A percentile compares a stretch with the other conserved stretches of the same genome.
Evolutionary conservation across 2,329 filamentous ascomycete species (phyloP).

Genomic region (Pseudogymnoascus sp.): DNA sequence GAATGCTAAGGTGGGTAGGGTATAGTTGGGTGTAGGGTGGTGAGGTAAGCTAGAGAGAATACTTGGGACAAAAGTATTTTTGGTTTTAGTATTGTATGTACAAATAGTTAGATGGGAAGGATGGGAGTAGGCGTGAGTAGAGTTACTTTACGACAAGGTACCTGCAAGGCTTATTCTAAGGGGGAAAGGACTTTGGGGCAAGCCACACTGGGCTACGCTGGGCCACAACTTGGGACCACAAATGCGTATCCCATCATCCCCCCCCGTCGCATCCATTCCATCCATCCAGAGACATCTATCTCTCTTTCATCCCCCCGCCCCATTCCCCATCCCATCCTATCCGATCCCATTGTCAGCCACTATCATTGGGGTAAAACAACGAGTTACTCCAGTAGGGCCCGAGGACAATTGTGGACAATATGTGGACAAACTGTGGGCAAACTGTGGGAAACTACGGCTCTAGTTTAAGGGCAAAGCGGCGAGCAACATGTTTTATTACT

Average conservation of each 20-base stretch:
- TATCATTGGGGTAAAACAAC: neutral
- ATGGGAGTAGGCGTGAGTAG: neutral
- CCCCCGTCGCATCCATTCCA: neutral
- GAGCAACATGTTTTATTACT: neutral
- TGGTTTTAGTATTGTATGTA: neutral
- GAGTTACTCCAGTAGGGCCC: neutral
- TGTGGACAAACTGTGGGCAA: too few species aligned
- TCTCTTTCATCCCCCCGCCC: neutral
- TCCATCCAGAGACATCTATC: neutral
- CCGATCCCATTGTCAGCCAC: neutral
- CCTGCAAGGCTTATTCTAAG: constrained; percentile 1
- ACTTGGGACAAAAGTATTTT: neutral
- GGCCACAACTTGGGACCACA: too few species aligned
- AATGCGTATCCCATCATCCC: neutral
- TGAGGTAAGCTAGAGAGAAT: neutral
- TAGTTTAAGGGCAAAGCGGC: neutral
- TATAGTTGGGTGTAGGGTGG: neutral
- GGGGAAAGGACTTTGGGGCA: neutral
- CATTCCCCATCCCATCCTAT: neutral
- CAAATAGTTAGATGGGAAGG: neutral
- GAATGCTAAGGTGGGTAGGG: neutral
- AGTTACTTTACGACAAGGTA: neutral
- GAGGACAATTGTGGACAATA: neutral
- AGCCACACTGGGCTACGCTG: neutral
- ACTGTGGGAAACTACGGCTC: neutral